Percentiles rank a stretch among this genome's conserved stretches.
Evolutionary conservation across 2,329 filamentous ascomycete genomes (phyloP).

Genomic region (Paramyrothecium roridum): DNA sequence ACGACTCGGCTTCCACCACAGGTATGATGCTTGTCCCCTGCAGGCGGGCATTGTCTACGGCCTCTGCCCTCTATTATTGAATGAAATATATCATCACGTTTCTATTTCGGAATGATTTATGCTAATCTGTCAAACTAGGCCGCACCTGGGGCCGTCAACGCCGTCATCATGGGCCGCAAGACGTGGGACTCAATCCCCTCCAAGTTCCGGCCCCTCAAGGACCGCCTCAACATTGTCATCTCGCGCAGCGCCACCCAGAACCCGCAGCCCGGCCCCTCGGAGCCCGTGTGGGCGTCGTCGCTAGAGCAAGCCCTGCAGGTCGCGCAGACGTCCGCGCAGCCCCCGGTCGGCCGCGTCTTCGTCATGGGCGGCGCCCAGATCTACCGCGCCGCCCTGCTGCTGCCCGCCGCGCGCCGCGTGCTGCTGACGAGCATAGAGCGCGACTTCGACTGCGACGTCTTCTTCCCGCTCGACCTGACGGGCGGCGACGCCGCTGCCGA

Average conservation of each 20-base stretch:
- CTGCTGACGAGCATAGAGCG: constrained; percentile 66
- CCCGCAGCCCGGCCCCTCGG: constrained; percentile 15
- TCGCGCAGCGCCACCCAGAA: constrained; percentile 46
- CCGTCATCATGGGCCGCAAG: constrained; percentile 95
- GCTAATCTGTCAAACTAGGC: constrained; percentile 16
- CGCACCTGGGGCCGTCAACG: constrained; percentile 49
- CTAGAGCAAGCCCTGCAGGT: constrained; percentile 55
- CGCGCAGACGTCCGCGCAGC: constrained; percentile 29
- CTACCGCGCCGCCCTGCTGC: constrained; percentile 67
- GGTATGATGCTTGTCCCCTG: constrained; percentile 23
- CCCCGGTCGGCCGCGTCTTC: constrained; percentile 60
- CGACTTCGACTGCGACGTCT: constrained; percentile 75
- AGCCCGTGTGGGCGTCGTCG: constrained; percentile 56
- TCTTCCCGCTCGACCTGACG: constrained; percentile 60
- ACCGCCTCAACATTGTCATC: constrained; percentile 79
- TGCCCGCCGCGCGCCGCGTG: constrained; percentile 57
- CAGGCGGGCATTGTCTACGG: neutral
- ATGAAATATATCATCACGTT: neutral
- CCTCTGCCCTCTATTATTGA: neutral
- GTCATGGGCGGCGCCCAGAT: constrained; percentile 90
- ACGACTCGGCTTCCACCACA: constrained; percentile 63
- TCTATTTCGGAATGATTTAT: neutral
- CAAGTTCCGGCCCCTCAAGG: constrained; percentile 74
- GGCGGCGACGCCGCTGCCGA: constrained; percentile 28
- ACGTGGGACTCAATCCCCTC: constrained; percentile 90